Conservation (phyloP, 768 basidiomycete species). For the Galerina marginata region DNA sequence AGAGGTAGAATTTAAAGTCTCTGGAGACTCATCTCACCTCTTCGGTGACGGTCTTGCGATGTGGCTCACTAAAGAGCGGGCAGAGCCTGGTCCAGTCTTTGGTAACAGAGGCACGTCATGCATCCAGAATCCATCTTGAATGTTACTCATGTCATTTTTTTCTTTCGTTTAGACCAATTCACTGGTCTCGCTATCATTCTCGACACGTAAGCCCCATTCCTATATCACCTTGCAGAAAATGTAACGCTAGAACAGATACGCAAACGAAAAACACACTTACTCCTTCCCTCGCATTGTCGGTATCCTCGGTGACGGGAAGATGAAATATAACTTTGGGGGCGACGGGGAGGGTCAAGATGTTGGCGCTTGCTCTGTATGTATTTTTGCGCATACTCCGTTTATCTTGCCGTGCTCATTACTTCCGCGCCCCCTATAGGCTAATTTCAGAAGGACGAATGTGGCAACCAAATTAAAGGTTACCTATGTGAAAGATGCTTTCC, state of each 20-base stretch:
- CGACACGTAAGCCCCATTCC: slow-evolving; percentile 72
- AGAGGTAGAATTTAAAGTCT: slow-evolving; percentile 95
- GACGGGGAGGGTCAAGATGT: slow-evolving; percentile 82
- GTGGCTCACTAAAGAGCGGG: slow-evolving; percentile 88
- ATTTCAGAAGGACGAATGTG: slow-evolving; percentile 86
- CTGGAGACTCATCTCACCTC: slow-evolving; percentile 73
- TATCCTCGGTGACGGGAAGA: slow-evolving; percentile 90
- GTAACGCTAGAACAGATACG: slow-evolving; percentile 58
- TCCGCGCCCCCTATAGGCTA: slow-evolving; percentile 58
- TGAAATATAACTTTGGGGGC: slow-evolving; percentile 75
- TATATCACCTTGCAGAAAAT: background rate
- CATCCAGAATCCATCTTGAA: slow-evolving; percentile 7
- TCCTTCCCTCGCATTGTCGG: slow-evolving; percentile 87
- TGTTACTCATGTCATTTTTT: background rate
- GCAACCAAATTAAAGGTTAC: slow-evolving; percentile 90
- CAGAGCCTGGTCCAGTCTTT: slow-evolving; percentile 88
- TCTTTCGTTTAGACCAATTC: slow-evolving; percentile 71
- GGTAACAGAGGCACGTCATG: slow-evolving; percentile 74
- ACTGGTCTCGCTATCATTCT: slow-evolving; percentile 91
- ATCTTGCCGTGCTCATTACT: background rate
- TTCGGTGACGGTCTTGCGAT: slow-evolving; percentile 93
- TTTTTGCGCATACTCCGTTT: background rate
- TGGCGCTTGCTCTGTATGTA: slow-evolving; percentile 83
- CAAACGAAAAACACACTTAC: slow-evolving; percentile 81
- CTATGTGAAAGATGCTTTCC: slow-evolving; percentile 79